Conservation (phyloP, 257 asterid species). For the Scutellaria barbata region DNA sequence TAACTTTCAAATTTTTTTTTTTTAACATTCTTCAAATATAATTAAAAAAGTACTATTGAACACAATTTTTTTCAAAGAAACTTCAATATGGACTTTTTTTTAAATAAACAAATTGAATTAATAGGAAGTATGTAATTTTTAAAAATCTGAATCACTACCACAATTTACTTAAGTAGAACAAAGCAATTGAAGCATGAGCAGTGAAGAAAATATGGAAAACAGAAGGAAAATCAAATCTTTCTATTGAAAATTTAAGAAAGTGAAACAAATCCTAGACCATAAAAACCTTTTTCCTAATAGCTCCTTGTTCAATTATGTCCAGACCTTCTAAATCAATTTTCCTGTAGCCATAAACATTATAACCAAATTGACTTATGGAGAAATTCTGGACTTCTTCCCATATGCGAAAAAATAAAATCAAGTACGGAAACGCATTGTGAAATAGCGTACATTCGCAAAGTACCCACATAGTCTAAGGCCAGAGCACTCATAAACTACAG, state of each 20-base stretch:
- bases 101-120: too few species aligned
- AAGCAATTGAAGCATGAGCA: background rate
- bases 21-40: too few species aligned
- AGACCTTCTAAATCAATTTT: constrained; percentile 1
- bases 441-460: constrained; percentile 10
- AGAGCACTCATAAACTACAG: constrained; percentile 50
- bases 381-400: background rate
- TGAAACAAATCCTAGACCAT: background rate
- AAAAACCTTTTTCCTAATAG: background rate
- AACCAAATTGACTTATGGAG: background rate
- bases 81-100: too few species aligned
- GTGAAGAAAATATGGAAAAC: background rate
- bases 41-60: too few species aligned
- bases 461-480: constrained; percentile 15
- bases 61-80: too few species aligned
- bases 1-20: too few species aligned
- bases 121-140: too few species aligned
- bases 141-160: background rate
- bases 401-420: background rate
- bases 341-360: background rate
- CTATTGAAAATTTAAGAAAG: constrained; percentile 3
- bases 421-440: background rate
- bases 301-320: background rate
- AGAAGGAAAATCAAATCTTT: constrained; percentile 9
- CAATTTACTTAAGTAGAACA: background rate